Conservation (phyloP, 2,329 filamentous ascomycete genomes). For the Exophiala oligosperma region DNA sequence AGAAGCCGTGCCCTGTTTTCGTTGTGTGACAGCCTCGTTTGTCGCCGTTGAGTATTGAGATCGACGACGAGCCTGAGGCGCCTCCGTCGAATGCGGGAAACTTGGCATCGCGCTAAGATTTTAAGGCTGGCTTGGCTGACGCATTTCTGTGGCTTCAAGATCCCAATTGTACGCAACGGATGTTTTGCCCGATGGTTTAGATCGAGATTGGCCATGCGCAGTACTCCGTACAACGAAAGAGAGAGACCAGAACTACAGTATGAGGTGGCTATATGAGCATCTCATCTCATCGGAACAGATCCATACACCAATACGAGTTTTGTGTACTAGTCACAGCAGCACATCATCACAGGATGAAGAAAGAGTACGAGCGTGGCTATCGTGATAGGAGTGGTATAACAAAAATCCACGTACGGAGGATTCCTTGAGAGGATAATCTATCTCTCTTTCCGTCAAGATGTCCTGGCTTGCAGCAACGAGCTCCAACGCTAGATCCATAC, state of each 20-base stretch:
- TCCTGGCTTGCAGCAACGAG: slow-evolving; percentile 16
- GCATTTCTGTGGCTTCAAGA: neutral
- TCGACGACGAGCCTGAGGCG: neutral
- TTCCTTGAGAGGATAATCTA: neutral
- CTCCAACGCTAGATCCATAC: slow-evolving; percentile 16
- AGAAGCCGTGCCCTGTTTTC: slow-evolving; percentile 8
- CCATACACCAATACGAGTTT: too few relatives aligned
- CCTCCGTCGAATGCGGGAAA: neutral
- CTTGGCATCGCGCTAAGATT: neutral
- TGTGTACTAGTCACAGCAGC: too few relatives aligned
- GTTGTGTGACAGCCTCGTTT: slow-evolving; percentile 5
- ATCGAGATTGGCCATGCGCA: neutral
- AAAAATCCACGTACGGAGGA: neutral
- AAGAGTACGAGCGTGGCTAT: neutral
- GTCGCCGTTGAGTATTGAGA: neutral
- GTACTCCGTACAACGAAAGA: too few relatives aligned
- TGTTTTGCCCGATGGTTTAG: neutral
- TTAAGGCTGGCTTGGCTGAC: neutral
- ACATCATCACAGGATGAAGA: neutral
- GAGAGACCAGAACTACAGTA: too few relatives aligned
- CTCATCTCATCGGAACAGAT: too few relatives aligned
- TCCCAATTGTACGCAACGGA: neutral
- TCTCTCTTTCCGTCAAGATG: slow-evolving; percentile 8
- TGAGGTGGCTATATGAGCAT: too few relatives aligned
- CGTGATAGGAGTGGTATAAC: neutral